Conservation (phyloP, 371 early-diverging fungal genomes). For the Blakeslea trispora region DNA sequence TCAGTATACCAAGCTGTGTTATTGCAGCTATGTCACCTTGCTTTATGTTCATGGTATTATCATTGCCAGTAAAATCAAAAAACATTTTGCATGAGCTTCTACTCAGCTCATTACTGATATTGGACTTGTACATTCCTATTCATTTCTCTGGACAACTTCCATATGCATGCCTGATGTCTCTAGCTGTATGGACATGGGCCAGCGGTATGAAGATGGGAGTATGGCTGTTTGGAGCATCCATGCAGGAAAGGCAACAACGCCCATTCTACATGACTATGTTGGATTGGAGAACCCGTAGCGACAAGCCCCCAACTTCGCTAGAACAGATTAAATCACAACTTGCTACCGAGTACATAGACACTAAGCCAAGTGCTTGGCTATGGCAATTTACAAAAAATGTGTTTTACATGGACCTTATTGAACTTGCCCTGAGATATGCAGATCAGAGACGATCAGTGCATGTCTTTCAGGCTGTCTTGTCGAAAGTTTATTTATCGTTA, state of each 20-base stretch:
- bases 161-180: conserved; percentile 19
- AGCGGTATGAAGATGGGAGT: conserved; percentile 46
- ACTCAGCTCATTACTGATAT: conserved; percentile 20
- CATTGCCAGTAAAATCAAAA: conserved; percentile 30
- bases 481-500: conserved; percentile 1
- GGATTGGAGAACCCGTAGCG: conserved; percentile 32
- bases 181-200: conserved; percentile 33
- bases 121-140: conserved; percentile 30
- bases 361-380: conserved; percentile 3
- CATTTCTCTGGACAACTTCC: conserved; percentile 32
- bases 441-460: conserved; percentile 15
- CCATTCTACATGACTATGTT: conserved; percentile 28
- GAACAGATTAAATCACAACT: background rate
- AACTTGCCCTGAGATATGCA: no score
- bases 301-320: background rate
- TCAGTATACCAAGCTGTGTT: conserved; percentile 18
- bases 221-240: conserved; percentile 39
- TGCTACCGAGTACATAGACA: conserved; percentile 4
- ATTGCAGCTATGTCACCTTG: conserved; percentile 23
- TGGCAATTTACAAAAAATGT: background rate
- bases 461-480: conserved; percentile 20
- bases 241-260: conserved; percentile 37
- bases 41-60: conserved; percentile 24
- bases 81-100: conserved; percentile 19
- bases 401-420: no score